Evolutionary conservation across 306 rosid genomes (phyloP).

Genomic region (Trifolium subterraneum): DNA sequence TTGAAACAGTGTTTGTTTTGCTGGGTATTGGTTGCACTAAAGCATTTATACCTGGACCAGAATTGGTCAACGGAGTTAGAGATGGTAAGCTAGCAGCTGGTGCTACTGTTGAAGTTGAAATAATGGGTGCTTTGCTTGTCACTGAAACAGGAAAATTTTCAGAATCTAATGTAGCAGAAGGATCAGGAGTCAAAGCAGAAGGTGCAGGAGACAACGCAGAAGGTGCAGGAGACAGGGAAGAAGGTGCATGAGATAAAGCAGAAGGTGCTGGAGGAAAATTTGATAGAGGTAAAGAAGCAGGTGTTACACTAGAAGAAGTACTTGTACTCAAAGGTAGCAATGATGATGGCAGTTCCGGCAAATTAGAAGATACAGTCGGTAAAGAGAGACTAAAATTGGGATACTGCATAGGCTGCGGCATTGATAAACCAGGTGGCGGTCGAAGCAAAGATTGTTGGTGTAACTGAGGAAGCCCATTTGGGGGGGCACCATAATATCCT

Average conservation of each 20-base stretch:
- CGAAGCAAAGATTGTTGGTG: conserved; percentile 83
- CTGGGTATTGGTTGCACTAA: conserved; percentile 53
- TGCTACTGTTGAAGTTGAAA: conserved; percentile 49
- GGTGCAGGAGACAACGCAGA: conserved; percentile 37
- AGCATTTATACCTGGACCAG: conserved; percentile 57
- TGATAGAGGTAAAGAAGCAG: conserved; percentile 47
- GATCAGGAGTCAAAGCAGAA: conserved; percentile 42
- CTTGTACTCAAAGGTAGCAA: conserved; percentile 56
- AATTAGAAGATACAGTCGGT: conserved; percentile 65
- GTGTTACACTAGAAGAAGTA: conserved; percentile 48
- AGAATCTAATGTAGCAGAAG: conserved; percentile 57
- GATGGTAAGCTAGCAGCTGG: conserved; percentile 56
- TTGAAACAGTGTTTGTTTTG: conserved; percentile 59
- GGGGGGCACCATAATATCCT: conserved; percentile 87
- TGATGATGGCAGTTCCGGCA: conserved; percentile 65
- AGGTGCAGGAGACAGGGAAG: too few relatives aligned
- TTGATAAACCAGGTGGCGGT: conserved; percentile 74
- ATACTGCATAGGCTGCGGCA: conserved; percentile 84
- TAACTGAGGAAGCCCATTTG: conserved; percentile 74
- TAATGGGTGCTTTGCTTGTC: conserved; percentile 58
- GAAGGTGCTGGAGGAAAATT: too few relatives aligned
- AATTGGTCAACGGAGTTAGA: conserved; percentile 55
- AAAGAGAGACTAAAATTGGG: conserved; percentile 66
- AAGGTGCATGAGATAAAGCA: too few relatives aligned
- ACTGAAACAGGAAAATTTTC: conserved; percentile 58